A percentile compares a stretch with the other conserved stretches of the same genome.
These are phyloP conservation scores for Auriculariales sp. DNA, from an alignment of 768 basidiomycete species.

Conservation along the genomic window DNA sequence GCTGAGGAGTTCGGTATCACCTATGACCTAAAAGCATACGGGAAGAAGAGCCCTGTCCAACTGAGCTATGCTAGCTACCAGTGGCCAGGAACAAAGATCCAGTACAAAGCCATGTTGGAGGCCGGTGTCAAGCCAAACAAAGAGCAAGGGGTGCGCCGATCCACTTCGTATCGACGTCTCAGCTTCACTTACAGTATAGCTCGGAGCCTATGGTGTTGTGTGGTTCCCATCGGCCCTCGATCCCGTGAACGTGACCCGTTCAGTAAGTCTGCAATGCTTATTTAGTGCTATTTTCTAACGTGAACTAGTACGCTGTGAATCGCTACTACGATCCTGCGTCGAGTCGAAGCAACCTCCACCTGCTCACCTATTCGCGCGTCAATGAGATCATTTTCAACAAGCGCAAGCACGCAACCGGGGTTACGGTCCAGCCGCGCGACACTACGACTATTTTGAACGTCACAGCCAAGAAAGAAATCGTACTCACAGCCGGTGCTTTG, in stretches of 20 bases:
- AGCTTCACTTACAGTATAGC: too few species aligned
- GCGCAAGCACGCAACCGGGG: background rate
- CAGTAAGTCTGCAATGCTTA: too few species aligned
- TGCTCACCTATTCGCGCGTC: background rate
- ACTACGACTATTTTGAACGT: background rate
- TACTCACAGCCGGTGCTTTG: background rate
- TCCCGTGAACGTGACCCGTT: background rate
- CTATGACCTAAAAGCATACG: background rate
- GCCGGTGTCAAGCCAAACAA: background rate
- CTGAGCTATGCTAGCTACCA: background rate
- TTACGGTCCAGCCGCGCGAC: background rate
- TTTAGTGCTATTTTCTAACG: too few species aligned
- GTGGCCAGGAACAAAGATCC: background rate
- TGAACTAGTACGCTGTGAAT: background rate
- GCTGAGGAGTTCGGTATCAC: conserved; percentile 1
- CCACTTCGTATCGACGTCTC: too few species aligned
- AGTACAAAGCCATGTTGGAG: background rate
- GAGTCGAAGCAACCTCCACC: conserved; percentile 1
- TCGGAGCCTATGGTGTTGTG: background rate
- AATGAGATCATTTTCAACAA: conserved; percentile 1
- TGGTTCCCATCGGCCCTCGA: conserved; percentile 1
- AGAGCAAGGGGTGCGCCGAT: background rate
- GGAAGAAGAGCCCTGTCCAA: background rate
- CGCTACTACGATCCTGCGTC: background rate
- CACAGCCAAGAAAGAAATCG: background rate